Evolutionary conservation across 768 basidiomycete species (phyloP), one percentile per base, ranked within the genome.

Genomic region (Amanita inopinata): DNA sequence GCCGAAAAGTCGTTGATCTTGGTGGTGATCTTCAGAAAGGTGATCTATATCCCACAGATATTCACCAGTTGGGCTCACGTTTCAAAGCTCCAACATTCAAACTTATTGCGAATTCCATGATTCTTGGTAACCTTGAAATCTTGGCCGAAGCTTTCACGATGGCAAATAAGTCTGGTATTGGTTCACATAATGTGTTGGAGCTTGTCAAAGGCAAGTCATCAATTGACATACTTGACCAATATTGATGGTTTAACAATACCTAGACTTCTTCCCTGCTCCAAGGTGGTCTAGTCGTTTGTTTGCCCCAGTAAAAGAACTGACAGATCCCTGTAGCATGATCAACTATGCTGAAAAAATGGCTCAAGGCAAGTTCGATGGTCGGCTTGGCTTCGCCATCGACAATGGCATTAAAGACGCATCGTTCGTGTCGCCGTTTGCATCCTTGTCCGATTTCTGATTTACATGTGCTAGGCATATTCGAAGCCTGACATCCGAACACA

Each of bases 351-450:
- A 76, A 18, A 80, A 79, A 57, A 85, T 92, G 65, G 63, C 78
- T 8, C 64, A 76, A 42, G 80, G 89, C 60, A 65, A 73, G 24
- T 93, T 91, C 54, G 81, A 87, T 44, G 84, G 77, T 15, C 65
- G 70, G 6, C 65, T 62, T 12, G 91, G 89, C 10, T 92, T 94
- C 57, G 65, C 79, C 9, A 75, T 92, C 37, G 80, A 86, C 34
- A 85, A 85, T n/a, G 91, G 88, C 12, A 78, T 94, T 53, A 90
- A 90, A 54, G 90, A 92, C 54, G 82, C 86, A 0, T 61, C 73
- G 71, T 80, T 54, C 33, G 72, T 65, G 4, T 2, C 15, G n/a
- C 20, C 36, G 17, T 8, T 20, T 34, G 4, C 12, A 20, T 41
- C 22, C 30, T 15, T 14, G 14, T 9, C 15, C 41, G 17, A 22